phyloP scores from a whole-genome alignment of 306 rosid species.

The Begonia fuchsioides region DNA sequence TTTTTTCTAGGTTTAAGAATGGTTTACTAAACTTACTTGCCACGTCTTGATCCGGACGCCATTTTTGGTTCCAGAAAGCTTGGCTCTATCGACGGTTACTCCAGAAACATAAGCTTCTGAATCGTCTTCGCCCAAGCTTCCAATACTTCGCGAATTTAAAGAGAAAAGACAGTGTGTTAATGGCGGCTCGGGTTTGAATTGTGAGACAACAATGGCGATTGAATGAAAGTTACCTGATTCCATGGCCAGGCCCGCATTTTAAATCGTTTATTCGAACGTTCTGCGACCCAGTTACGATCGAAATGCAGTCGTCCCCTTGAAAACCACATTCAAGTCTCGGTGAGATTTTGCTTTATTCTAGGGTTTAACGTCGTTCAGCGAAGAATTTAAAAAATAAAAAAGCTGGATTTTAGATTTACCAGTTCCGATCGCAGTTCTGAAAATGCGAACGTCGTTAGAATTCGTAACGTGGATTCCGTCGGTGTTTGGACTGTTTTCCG shows the following conservation, averaged over 20 bases:
- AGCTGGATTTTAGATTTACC: too few species aligned
- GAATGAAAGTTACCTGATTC: conserved; percentile 40
- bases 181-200: too few species aligned
- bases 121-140: conserved; percentile 53
- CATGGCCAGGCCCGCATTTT: conserved; percentile 87
- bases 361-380: too few species aligned
- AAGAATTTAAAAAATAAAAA: too few species aligned
- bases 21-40: conserved; percentile 35
- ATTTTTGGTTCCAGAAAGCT: conserved; percentile 49
- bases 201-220: too few species aligned
- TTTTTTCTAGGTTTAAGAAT: too few species aligned
- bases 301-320: conserved; percentile 80
- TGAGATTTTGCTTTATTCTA: too few species aligned
- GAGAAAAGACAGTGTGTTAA: too few species aligned
- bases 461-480: conserved; percentile 64
- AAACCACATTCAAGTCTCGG: background rate
- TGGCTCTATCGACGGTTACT: conserved; percentile 41
- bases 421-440: conserved; percentile 31
- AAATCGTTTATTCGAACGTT: conserved; percentile 36
- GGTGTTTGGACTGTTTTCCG: conserved; percentile 51
- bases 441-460: conserved; percentile 39
- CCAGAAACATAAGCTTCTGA: conserved; percentile 42
- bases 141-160: conserved; percentile 27
- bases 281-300: conserved; percentile 53
- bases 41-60: conserved; percentile 84